Base-by-base conservation (phyloP, 2,329 filamentous ascomycete species). In the Dothideomycetidae sp. region DNA sequence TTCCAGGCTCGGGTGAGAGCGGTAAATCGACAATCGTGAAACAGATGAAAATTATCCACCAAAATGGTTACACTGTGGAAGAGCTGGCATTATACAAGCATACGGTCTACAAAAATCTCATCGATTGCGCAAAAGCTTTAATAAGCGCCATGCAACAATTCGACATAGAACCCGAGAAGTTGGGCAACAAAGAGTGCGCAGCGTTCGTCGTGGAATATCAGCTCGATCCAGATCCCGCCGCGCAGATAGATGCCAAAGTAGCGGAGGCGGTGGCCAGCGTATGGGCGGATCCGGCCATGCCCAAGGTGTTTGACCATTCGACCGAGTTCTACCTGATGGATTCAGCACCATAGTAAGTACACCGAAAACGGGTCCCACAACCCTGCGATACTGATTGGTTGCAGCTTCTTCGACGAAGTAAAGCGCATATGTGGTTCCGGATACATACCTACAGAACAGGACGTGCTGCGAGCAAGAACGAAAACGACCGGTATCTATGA, bases 41-140 rank as follows among this genome's bases (percentile, higher is more conserved):
- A 63, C 90, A 98, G 69, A 98, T 98, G 90, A 98, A 96, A 64
- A 98, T 98, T 51, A 96, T 98, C 54, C 90, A 98, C 56, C 80
- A 96, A 53, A 93, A 94, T 63, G 90, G 90, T 43, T 98, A 98
- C 62, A 86, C 83, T 9, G 76, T 84, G 48, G 88, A 96, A 52
- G 90, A 98, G 61, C 70, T 96, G 34, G 81, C 81, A 52, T 79
- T 93, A 56, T 96, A 96, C 65, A 81, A 90, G 42, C 75, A 93
- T 44, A 96, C 90, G 21, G 85, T 98, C 43, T 98, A 93, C 68
- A 98, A 98, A 64, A 98, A 98, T 58, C 70, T 98, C 42, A 73
- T 96, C 49, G 90, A 98, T 62, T 98, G 90, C 67, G 83, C 85
- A 48, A 96, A 93, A 57, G 81, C 86, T 35, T 73, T 98, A 45